Evolutionary conservation across 1,139 yeast genomes (phyloP), one percentile per base, ranked within the genome.

Genomic region (Taphrina sp.): DNA sequence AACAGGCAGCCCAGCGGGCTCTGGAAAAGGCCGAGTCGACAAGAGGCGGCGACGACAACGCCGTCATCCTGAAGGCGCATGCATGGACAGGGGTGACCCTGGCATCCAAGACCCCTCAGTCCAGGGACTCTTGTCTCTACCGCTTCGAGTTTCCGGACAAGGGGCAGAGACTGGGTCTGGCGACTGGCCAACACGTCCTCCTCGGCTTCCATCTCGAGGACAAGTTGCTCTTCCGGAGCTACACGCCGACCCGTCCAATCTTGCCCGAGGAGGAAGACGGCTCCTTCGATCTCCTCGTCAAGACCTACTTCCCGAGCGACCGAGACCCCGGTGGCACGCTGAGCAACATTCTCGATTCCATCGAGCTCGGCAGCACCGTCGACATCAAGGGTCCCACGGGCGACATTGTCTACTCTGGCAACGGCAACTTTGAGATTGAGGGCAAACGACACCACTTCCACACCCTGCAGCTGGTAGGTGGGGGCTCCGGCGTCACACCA

Each of bases 321-420:
- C 61, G 61, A 12, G 56, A 56, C 12, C 65, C 82, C 54, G 72
- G 71, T 47, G 96, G 96, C 65, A 85, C 85, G 74, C 83, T 89
- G 81, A 80, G 94, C 55, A 75, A 75, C 66, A 95, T 88, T 72
- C 73, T 88, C 60, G 80, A 77, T 69, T 24, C 52, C 3, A 31
- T 69, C 58, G 22, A 45, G 5, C 33, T 65, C 26, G 72, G 72
- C 0, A 62, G 64, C 5, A n/a, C 16, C 10, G 56, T 70, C n/a
- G 71, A 69, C 42, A 61, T 67, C 22, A 76, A 80, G 65, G 84
- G 83, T 10, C 84, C 84, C 46, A 74, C 77, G 64, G 83, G 83
- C 3, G 78, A 77, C 61, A 79, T 79, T 65, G 92, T 92, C 77
- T 90, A 94, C 88, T 81, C 85, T 69, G 88, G 95, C 90, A 79